Percentiles rank a stretch among this genome's conserved stretches.
These are phyloP conservation scores for Papiliotrema nemorosa DNA, from an alignment of 1,284 basidiomycete species.

Conservation along the genomic window DNA sequence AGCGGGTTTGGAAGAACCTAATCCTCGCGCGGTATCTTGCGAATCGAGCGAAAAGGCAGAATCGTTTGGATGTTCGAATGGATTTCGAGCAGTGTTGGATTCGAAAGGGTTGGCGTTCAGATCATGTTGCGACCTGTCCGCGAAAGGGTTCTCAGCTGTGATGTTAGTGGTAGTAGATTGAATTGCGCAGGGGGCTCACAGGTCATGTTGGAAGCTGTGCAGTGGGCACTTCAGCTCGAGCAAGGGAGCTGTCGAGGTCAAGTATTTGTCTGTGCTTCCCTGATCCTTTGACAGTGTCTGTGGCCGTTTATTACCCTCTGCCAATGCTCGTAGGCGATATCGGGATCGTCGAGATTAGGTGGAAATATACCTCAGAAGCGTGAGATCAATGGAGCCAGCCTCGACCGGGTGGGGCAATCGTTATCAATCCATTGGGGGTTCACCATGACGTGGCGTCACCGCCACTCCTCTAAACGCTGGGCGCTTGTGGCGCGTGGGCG, in stretches of 20 bases:
- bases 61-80: conserved; percentile 38
- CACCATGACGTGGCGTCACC: too few species aligned
- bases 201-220: conserved; percentile 3
- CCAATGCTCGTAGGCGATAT: too few species aligned
- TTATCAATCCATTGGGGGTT: too few species aligned
- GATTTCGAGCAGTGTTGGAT: conserved; percentile 25
- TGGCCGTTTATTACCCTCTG: not conserved
- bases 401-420: too few species aligned
- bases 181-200: conserved; percentile 2
- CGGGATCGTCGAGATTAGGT: too few species aligned
- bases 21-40: conserved; percentile 18
- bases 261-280: not conserved
- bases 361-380: too few species aligned
- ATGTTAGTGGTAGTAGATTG: not conserved
- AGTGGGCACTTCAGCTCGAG: not conserved
- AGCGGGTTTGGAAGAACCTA: conserved; percentile 4
- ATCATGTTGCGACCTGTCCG: conserved; percentile 17
- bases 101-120: conserved; percentile 43
- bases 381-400: too few species aligned
- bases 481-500: too few species aligned
- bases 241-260: not conserved
- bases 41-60: conserved; percentile 41
- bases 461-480: too few species aligned
- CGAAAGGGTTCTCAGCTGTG: conserved; percentile 34
- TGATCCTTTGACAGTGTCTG: not conserved